phyloP scores from a whole-genome alignment of 768 basidiomycete species.

The Leccinum pellstonianum region DNA sequence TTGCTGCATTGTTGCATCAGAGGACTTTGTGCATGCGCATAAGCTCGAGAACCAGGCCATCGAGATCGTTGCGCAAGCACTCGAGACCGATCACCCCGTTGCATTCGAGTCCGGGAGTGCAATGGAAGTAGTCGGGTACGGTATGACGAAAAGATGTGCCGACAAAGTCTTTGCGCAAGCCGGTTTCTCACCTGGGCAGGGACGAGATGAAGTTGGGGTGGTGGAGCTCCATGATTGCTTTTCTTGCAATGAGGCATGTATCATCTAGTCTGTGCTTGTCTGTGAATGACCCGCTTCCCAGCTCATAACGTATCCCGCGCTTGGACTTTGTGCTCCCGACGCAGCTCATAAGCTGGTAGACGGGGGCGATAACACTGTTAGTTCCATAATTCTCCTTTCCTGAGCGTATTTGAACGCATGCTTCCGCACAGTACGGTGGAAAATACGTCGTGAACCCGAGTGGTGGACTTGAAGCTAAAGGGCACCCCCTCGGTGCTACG shows the following conservation, averaged over 20 bases:
- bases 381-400: constrained; percentile 13
- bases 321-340: constrained; percentile 65
- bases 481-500: constrained; percentile 84
- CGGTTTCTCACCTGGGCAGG: constrained; percentile 61
- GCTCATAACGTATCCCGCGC: constrained; percentile 80
- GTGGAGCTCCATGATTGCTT: constrained; percentile 89
- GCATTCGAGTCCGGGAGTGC: constrained; percentile 68
- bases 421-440: constrained; percentile 62
- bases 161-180: constrained; percentile 70
- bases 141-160: constrained; percentile 69
- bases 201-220: constrained; percentile 74
- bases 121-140: constrained; percentile 81
- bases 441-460: constrained; percentile 84
- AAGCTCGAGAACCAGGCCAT: constrained; percentile 83
- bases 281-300: constrained; percentile 24
- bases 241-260: constrained; percentile 69
- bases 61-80: constrained; percentile 67
- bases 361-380: constrained; percentile 73
- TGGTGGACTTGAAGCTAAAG: constrained; percentile 86
- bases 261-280: neutral
- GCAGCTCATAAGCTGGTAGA: constrained; percentile 77
- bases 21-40: constrained; percentile 71
- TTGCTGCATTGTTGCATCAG: constrained; percentile 74
- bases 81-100: constrained; percentile 62
- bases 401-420: neutral